phyloP scores from a whole-genome alignment of 2,329 filamentous ascomycete species.

The Verticillium zaregamsianum region DNA sequence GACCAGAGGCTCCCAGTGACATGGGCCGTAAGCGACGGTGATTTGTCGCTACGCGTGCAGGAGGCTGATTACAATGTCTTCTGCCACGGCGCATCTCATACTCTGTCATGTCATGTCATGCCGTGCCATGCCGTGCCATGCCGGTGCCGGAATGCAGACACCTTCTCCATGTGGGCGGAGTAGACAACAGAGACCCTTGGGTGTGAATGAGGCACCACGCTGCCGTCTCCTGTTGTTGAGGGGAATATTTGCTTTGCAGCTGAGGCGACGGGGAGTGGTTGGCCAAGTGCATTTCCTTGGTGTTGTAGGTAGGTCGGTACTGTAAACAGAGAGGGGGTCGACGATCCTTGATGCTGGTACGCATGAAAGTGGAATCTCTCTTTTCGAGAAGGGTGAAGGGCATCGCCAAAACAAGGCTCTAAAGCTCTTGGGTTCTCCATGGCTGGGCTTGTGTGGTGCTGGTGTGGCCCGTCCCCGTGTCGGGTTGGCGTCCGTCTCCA shows the following conservation, averaged over 20 bases:
- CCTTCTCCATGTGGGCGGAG: background rate
- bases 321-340: constrained; percentile 3
- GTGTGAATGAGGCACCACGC: background rate
- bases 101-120: background rate
- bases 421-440: background rate
- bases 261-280: background rate
- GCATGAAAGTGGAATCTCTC: constrained; percentile 12
- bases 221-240: background rate
- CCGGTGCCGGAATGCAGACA: background rate
- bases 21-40: background rate
- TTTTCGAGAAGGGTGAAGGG: background rate
- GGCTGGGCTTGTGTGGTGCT: background rate
- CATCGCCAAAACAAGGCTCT: background rate
- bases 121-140: background rate
- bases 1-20: background rate
- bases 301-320: background rate
- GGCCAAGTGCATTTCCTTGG: background rate
- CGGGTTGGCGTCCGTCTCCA: background rate
- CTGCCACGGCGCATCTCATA: background rate
- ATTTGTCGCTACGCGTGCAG: background rate
- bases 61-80: background rate
- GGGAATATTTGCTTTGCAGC: background rate
- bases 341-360: constrained; percentile 14
- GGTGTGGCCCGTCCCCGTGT: background rate
- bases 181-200: background rate